Conservation (phyloP, 305 asterid genomes). For the Solanum hybrid region DNA sequence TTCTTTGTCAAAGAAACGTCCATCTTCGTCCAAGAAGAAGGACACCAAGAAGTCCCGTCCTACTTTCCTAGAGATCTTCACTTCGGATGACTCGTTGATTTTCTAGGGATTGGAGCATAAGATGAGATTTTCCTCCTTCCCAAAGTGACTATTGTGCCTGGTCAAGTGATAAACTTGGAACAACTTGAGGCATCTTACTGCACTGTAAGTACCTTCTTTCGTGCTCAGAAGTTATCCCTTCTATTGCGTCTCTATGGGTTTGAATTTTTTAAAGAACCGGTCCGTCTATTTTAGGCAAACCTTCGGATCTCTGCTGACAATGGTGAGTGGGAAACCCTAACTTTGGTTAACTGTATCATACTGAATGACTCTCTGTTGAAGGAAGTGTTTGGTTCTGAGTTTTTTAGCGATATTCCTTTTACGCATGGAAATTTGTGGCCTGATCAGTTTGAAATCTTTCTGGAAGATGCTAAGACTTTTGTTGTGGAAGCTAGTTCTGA, state of each 20-base stretch:
- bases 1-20: not conserved
- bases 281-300: not conserved
- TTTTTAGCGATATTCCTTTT: not conserved
- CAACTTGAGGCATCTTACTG: not conserved
- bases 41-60: not conserved
- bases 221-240: not conserved
- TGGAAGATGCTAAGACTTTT: not conserved
- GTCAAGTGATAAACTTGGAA: not conserved
- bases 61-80: not conserved
- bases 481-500: not conserved
- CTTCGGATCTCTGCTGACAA: not conserved
- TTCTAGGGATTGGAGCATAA: not conserved
- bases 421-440: not conserved
- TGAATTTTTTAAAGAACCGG: no score
- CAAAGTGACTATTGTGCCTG: not conserved
- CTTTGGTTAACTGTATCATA: not conserved
- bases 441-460: not conserved
- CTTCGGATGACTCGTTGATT: not conserved
- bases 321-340: not conserved
- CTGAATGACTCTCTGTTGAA: no score
- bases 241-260: not conserved
- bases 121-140: not conserved
- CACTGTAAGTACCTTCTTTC: not conserved
- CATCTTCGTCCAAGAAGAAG: not conserved
- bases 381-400: not conserved